Conservation (phyloP, 805 yeast species). For the Blastobotrys attinorum region DNA sequence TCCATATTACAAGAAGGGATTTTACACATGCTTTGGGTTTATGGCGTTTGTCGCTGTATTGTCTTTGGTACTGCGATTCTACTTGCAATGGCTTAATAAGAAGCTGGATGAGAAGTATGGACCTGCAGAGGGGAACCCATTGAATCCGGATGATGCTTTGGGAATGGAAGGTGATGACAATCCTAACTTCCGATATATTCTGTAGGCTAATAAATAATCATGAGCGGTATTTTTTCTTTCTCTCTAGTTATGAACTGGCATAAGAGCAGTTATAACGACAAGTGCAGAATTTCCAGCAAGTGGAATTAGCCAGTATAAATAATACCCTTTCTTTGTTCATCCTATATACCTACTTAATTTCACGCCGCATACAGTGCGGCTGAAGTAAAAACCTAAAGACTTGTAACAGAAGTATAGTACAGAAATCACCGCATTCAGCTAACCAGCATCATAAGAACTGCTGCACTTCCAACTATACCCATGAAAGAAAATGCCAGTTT, state of each 20-base stretch:
- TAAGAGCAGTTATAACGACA: no score
- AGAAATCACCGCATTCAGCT: no score
- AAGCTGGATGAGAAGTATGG: constrained; percentile 15
- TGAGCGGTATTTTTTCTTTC: neutral
- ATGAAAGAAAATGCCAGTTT: constrained; percentile 5
- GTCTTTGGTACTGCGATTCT: constrained; percentile 9
- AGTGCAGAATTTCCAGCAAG: no score
- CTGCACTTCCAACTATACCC: neutral
- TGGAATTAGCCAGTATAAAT: no score
- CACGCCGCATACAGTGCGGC: no score
- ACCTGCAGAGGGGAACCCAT: constrained; percentile 6
- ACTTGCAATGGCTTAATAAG: constrained; percentile 12
- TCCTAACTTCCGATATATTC: constrained; percentile 15
- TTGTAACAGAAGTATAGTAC: no score
- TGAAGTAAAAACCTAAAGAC: no score
- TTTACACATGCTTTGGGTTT: constrained; percentile 18
- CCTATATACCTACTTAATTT: no score
- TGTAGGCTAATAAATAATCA: neutral
- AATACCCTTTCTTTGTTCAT: no score
- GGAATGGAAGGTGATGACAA: constrained; percentile 10
- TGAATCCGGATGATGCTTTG: constrained; percentile 1
- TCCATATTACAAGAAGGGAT: constrained; percentile 17
- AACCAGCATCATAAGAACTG: neutral
- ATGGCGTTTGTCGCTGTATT: constrained; percentile 10
- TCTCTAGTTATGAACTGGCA: neutral